Evolutionary conservation across 805 yeast genomes (phyloP).

Genomic region (Starmerella tilneyi): DNA sequence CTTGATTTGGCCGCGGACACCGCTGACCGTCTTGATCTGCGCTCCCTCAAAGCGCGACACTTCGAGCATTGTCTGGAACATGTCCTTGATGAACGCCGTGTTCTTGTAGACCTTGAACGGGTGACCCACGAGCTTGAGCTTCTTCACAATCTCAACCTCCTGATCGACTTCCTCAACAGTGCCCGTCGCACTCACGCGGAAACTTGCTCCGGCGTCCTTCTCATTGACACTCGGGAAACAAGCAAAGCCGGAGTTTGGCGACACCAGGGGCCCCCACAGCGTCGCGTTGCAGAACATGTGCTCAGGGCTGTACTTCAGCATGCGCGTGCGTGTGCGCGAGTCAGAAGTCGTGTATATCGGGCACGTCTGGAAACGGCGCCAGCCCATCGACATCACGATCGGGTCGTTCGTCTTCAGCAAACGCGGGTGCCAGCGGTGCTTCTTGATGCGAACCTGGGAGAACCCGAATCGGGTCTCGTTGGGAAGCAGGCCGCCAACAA

Average conservation of each 20-base stretch:
- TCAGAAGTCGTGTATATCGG: conserved; percentile 95
- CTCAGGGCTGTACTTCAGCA: conserved; percentile 97
- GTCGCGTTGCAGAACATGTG: conserved; percentile 94
- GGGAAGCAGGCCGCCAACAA: conserved; percentile 81
- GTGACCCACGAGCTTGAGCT: conserved; percentile 86
- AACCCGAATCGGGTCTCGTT: conserved; percentile 91
- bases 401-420: conserved; percentile 94
- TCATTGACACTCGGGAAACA: conserved; percentile 84
- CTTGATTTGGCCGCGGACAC: conserved; percentile 94
- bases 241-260: conserved; percentile 95
- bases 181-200: conserved; percentile 95
- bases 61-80: conserved; percentile 86
- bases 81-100: conserved; percentile 94
- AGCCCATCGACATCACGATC: conserved; percentile 81
- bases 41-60: conserved; percentile 99
- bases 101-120: conserved; percentile 89
- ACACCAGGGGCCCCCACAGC: conserved; percentile 92
- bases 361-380: conserved; percentile 96
- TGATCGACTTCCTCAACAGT: conserved; percentile 85
- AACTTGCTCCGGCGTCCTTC: conserved; percentile 74
- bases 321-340: conserved; percentile 93
- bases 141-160: conserved; percentile 85
- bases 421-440: conserved; percentile 98
- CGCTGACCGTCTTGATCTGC: conserved; percentile 88
- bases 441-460: conserved; percentile 84